A percentile compares a stretch with the other conserved stretches of the same genome.
phyloP scores from a whole-genome alignment of 495 filamentous ascomycete species.

The Emericellopsis terricola region DNA sequence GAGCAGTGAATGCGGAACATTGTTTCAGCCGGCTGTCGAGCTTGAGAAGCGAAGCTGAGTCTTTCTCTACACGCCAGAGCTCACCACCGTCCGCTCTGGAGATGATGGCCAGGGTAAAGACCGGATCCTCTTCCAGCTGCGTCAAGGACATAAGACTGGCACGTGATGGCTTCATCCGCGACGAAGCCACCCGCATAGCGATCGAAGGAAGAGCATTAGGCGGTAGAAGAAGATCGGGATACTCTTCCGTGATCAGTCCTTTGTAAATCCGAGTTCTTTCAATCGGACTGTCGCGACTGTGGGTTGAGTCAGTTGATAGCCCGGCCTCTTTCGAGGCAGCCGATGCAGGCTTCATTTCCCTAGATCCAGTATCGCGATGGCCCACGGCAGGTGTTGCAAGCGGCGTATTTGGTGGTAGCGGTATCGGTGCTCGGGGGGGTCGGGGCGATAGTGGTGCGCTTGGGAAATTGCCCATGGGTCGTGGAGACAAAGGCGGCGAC shows the following conservation, averaged over 20 bases:
- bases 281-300: slow-evolving; percentile 13
- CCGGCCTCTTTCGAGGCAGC: slow-evolving; percentile 21
- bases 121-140: slow-evolving; percentile 71
- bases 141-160: slow-evolving; percentile 58
- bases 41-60: slow-evolving; percentile 59
- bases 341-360: slow-evolving; percentile 9
- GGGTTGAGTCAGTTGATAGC: slow-evolving; percentile 11
- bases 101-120: slow-evolving; percentile 78
- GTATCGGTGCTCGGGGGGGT: slow-evolving; percentile 45
- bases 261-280: slow-evolving; percentile 25
- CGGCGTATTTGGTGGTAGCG: slow-evolving; percentile 42
- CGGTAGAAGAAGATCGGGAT: slow-evolving; percentile 67
- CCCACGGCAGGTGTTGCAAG: slow-evolving; percentile 35
- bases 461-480: slow-evolving; percentile 27
- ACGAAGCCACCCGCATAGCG: slow-evolving; percentile 74
- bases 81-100: slow-evolving; percentile 61
- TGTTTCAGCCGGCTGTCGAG: slow-evolving; percentile 68
- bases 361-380: neutral
- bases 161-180: slow-evolving; percentile 72
- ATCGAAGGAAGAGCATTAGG: slow-evolving; percentile 82
- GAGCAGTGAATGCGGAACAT: slow-evolving; percentile 42
- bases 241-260: slow-evolving; percentile 64
- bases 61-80: slow-evolving; percentile 88
- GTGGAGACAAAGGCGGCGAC: slow-evolving; percentile 52
- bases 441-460: slow-evolving; percentile 56